These are phyloP conservation scores for Ophioceras dolichostomum DNA, from an alignment of 2,329 filamentous ascomycete genomes.

Conservation along the genomic window DNA sequence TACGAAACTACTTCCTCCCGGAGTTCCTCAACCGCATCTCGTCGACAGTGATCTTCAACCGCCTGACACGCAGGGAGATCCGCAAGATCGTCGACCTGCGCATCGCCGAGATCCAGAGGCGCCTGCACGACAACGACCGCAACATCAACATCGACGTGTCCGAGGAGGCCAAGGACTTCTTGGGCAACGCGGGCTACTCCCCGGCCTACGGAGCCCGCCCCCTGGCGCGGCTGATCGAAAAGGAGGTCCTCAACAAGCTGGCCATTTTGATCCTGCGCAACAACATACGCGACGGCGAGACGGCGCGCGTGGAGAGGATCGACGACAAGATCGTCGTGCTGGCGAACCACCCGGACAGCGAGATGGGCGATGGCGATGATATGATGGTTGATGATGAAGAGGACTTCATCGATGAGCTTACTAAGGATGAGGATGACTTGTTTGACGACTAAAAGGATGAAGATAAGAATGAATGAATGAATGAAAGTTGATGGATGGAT, in stretches of 20 bases:
- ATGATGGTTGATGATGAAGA: slow-evolving; percentile 59
- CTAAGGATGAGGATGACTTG: slow-evolving; percentile 39
- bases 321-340: slow-evolving; percentile 71
- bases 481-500: too few species aligned
- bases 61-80: slow-evolving; percentile 79
- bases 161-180: slow-evolving; percentile 81
- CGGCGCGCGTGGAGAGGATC: slow-evolving; percentile 64
- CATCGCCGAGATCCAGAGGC: slow-evolving; percentile 78
- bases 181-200: slow-evolving; percentile 84
- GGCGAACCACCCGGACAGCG: slow-evolving; percentile 63
- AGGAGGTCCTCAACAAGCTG: slow-evolving; percentile 88
- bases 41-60: slow-evolving; percentile 96
- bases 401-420: slow-evolving; percentile 59
- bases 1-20: slow-evolving; percentile 93
- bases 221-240: slow-evolving; percentile 81
- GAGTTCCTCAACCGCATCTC: slow-evolving; percentile 98
- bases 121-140: slow-evolving; percentile 71
- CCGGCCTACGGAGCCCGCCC: slow-evolving; percentile 91
- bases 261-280: slow-evolving; percentile 85
- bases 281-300: slow-evolving; percentile 74
- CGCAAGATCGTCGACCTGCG: slow-evolving; percentile 91
- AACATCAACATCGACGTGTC: slow-evolving; percentile 77
- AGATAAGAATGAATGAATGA: not conserved
- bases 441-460: slow-evolving; percentile 8
- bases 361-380: slow-evolving; percentile 51